Conservation (phyloP, 352 stramenopile genomes). For the Globisporangium lucens region DNA sequence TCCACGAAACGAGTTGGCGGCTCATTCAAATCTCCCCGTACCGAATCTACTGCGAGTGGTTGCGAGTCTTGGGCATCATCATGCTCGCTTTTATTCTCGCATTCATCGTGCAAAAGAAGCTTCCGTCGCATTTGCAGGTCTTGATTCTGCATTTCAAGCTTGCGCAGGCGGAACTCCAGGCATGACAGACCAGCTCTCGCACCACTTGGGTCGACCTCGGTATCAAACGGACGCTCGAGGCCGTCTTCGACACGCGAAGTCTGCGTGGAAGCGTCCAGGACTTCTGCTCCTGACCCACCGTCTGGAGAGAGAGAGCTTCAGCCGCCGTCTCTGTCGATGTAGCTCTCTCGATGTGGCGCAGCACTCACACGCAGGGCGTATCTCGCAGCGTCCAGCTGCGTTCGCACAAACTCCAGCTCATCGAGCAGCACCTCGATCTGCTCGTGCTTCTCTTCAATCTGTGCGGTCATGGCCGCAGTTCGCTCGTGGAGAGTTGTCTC, state of each 20-base stretch:
- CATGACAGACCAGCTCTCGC: neutral
- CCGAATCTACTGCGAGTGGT: neutral
- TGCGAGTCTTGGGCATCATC: neutral
- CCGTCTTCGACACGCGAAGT: neutral
- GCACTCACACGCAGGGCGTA: neutral
- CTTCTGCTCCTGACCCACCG: neutral
- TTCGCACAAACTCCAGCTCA: conserved; percentile 23
- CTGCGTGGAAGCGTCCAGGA: neutral
- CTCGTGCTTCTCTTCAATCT: conserved; percentile 21
- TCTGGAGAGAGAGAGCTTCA: neutral
- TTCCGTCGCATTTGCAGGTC: neutral
- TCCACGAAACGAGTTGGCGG: neutral
- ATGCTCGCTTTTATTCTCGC: neutral
- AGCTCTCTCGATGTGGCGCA: neutral
- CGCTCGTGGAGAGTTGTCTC: neutral
- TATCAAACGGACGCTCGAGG: neutral
- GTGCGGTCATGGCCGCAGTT: no score
- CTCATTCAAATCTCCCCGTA: neutral
- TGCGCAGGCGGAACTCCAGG: neutral
- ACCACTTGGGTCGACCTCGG: neutral
- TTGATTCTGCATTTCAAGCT: neutral
- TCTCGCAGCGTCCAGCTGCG: neutral
- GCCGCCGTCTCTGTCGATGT: neutral
- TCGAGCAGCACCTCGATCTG: conserved; percentile 34
- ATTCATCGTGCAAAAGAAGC: neutral